Percentiles rank a stretch among this genome's conserved stretches.
phyloP scores from a whole-genome alignment of 176 grass and related monocot genomes.

The Oryza brachyantha region DNA sequence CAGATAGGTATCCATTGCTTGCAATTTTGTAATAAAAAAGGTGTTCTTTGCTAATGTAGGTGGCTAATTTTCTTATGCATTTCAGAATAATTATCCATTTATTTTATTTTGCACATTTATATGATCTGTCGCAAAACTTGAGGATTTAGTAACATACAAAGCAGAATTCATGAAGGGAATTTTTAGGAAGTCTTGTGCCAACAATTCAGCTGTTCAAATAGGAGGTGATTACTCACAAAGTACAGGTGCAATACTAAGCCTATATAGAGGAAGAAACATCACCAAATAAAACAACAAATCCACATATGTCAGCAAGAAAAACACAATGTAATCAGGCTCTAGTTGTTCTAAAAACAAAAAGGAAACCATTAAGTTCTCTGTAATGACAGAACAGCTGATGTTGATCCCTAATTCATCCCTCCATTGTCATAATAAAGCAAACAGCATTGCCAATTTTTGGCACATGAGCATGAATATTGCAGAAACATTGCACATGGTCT shows the following conservation, averaged over 20 bases:
- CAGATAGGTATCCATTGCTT: too few species aligned
- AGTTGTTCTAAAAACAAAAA: neutral
- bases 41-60: too few species aligned
- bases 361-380: neutral
- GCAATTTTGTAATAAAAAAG: too few species aligned
- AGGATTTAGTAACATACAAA: too few species aligned
- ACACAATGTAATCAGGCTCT: neutral
- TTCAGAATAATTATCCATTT: too few species aligned
- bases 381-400: neutral
- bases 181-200: neutral
- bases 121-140: too few species aligned
- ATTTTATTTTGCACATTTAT: too few species aligned
- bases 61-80: neutral
- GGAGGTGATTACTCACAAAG: neutral
- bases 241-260: neutral
- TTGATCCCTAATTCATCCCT: neutral
- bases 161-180: too few species aligned
- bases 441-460: neutral
- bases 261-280: neutral
- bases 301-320: neutral
- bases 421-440: neutral
- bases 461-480: neutral
- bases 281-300: too few species aligned
- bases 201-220: neutral
- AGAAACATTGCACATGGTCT: neutral